Evolutionary conservation across 257 asterid genomes (phyloP), one percentile per base, ranked within the genome.

Genomic region (Echium plantagineum): DNA sequence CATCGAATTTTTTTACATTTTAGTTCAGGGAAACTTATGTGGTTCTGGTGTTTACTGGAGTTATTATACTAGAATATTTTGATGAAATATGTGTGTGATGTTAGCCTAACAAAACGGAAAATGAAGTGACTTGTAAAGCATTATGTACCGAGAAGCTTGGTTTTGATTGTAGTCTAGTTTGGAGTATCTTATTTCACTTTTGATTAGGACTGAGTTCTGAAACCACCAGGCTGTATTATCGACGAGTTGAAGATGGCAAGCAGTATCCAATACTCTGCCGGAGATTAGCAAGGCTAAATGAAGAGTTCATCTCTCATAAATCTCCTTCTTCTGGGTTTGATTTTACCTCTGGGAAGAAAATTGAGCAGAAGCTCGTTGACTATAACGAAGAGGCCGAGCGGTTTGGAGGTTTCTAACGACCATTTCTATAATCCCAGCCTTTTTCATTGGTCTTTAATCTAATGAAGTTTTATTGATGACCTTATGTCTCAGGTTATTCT

Each of bases 321-420:
- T 91, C 95, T 71, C 94, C 98, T 3, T 79, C 98, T 31, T 88
- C 94, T 64, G 96, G 96, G 56, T 91, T 91, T 67, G 97, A 93
- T 82, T 93, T 84, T 70, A 84, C 81, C 18, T 80, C 96, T 1
- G 98, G 97, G 47, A 77, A 78, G 79, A 93, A 81, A 74, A 82
- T 89, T 68, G 98, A 93, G 86, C 94, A 93, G 69, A 89, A 74
- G 79, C 72, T 93, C 78, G 84, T 93, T 38, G 97, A 93, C 74
- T 86, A 86, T 80, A 93, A 93, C 72, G 77, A 84, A 76, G 98
- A 93, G 83, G 95, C 96, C 31, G 98, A 89, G 72, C 71, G 87
- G 70, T 89, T 80, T 73, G 96, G 96, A 70, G 95, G 97, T 82
- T 32, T 46, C 46, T 52, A 55, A 22, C 57, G 57, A 55, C 38